A percentile compares a stretch with the other conserved stretches of the same genome.
These are phyloP conservation scores for Geotrichum fermentans DNA, from an alignment of 1,139 yeast species.

Conservation along the genomic window DNA sequence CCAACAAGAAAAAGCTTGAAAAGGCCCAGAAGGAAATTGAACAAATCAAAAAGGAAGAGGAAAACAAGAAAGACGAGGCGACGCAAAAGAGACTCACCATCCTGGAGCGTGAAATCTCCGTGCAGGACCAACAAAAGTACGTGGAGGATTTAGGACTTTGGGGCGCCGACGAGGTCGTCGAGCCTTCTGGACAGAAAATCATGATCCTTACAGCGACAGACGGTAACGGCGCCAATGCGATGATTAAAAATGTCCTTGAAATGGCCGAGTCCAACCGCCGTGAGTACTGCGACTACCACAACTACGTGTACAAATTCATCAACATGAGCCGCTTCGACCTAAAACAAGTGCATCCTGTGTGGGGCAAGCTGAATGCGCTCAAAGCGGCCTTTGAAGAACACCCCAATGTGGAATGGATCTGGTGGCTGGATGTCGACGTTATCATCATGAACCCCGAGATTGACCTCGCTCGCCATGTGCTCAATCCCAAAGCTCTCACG, in stretches of 20 bases:
- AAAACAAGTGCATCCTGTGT: constrained; percentile 22
- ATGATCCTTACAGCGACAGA: constrained; percentile 34
- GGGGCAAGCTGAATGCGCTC: constrained; percentile 29
- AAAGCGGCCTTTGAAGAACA: constrained; percentile 25
- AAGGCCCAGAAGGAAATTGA: constrained; percentile 15
- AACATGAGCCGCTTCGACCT: constrained; percentile 26
- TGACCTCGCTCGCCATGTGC: constrained; percentile 26
- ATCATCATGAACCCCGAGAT: constrained; percentile 27
- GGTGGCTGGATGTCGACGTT: constrained; percentile 31
- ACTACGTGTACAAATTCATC: constrained; percentile 32
- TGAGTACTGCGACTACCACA: constrained; percentile 34
- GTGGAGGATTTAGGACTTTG: constrained; percentile 7
- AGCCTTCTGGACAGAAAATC: constrained; percentile 27
- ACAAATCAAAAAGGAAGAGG: constrained; percentile 14
- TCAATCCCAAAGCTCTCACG: constrained; percentile 26
- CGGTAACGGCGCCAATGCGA: constrained; percentile 28
- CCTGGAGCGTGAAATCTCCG: constrained; percentile 11
- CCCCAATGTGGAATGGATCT: constrained; percentile 31
- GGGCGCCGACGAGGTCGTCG: constrained; percentile 2
- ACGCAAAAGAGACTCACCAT: constrained; percentile 11
- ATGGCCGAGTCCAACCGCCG: constrained; percentile 32
- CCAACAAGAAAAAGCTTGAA: constrained; percentile 11
- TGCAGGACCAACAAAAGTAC: constrained; percentile 12
- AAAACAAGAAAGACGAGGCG: constrained; percentile 14
- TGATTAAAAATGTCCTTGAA: constrained; percentile 26